Base-by-base conservation (phyloP, 164 flowering plant species). In the Stephania japonica region DNA sequence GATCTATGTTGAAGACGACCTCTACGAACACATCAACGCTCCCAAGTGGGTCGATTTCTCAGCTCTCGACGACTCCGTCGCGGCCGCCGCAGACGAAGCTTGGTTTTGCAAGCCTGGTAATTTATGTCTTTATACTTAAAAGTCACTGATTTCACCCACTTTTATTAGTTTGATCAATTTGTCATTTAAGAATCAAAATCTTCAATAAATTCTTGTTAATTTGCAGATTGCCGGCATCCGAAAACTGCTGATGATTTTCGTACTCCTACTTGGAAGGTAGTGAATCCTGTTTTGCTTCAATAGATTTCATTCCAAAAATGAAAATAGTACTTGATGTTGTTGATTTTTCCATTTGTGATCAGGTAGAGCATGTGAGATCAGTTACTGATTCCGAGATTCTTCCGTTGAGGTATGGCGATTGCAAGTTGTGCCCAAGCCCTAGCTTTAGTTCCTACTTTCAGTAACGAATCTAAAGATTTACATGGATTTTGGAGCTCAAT, bases 31-130 rank as follows among this genome's bases (percentile, higher is more conserved):
- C 82, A 86, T 95, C 47, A 84, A 86, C 62, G 99, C 99, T 8
- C 99, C 98, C 38, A 87, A 85, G 72, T 96, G 92, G 91, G 76
- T 93, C 42, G 97, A 96, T 83, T 87, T 96, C 76, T 83, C 85
- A 64, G 81, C 84, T 43, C 80, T 89, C 5, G 84, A 85, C 4
- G 81, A 82, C 21, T 56, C 74, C 38, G 78, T 75, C 11, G 89
- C 87, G 67, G 94, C 75, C 11, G 89, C 87, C 68, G 94, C 38
- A 2, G 38, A 86, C 44, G 90, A 84, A 21, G 85, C 92, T 70
- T 91, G 97, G 95, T 96, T 96, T 73, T 96, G 99, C 78, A 82
- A 84, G 65, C 87, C 97, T 24, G 92, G 99, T 93, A 80, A 74
- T 50, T 16, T 10, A 14, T 13, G 12, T 9, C 4, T 47, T 7